Evolutionary conservation across 192 early-diverging fungal species (phyloP).

Genomic region (Backusella sp.): DNA sequence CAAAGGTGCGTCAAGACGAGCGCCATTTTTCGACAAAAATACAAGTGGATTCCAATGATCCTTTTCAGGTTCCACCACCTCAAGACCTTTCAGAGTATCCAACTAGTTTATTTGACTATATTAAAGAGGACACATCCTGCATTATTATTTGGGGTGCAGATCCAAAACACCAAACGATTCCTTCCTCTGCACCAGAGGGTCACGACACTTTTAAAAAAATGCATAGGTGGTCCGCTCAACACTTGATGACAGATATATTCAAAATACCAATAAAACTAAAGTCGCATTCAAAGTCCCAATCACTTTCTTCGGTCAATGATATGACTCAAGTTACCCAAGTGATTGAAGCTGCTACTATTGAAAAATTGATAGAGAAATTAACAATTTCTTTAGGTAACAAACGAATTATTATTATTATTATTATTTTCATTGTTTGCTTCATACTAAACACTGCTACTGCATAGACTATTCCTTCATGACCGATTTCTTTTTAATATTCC

Average conservation of each 20-base stretch:
- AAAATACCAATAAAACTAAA: background rate
- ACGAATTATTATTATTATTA: background rate
- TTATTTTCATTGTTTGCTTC: no score
- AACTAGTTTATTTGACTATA: conserved; percentile 29
- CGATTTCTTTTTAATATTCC: conserved; percentile 62
- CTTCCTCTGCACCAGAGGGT: background rate
- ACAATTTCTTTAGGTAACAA: conserved; percentile 50
- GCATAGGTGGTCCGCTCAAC: conserved; percentile 4
- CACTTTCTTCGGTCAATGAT: background rate
- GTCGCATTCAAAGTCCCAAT: background rate
- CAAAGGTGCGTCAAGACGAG: background rate
- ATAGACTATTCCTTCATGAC: conserved; percentile 59
- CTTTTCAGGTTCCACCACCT: conserved; percentile 16
- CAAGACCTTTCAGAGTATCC: conserved; percentile 32
- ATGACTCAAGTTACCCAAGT: background rate
- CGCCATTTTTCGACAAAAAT: background rate
- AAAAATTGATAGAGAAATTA: conserved; percentile 54
- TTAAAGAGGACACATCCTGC: conserved; percentile 27
- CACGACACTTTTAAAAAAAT: background rate
- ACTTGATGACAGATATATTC: background rate
- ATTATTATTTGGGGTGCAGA: conserved; percentile 38
- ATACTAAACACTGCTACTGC: background rate
- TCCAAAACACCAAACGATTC: conserved; percentile 16
- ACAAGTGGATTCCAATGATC: background rate
- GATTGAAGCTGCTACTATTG: conserved; percentile 52